Evolutionary conservation across 345 rosid species (phyloP), one percentile per base, ranked within the genome.

Genomic region (Hibiscus trionum): DNA sequence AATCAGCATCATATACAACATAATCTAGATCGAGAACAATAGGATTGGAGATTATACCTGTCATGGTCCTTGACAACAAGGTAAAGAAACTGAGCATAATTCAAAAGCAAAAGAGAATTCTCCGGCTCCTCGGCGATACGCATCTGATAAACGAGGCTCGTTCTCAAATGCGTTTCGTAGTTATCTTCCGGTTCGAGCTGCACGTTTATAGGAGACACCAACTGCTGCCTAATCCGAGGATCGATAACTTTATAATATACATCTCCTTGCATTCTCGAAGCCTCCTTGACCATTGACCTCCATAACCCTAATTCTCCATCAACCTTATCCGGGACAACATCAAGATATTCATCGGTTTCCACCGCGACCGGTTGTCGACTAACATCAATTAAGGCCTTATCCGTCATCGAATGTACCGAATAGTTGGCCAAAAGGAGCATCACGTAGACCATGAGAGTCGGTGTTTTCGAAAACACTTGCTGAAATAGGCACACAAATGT

Each of bases 71-170:
- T 84, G 72, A 77, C 59, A 14, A 88, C 87, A 5, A 81, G 80
- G 86, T 66, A 77, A 63, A 88, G 92, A 68, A 89, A 93, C 81
- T 80, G 92, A 3, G 92, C 98, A 69, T 89, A 93, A 78, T 91
- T 93, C 15, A 80, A 70, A 2, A 89, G 82, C 65, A 91, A 80
- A 56, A 91, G 84, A 49, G 84, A 76, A 72, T 84, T 86, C 52
- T 76, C 56, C 1, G 97, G 96, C 66, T 91, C 93, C 75, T 81
- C 83, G 4, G 86, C 84, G 33, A 88, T 26, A 46, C 78, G 63
- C 79, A 85, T 83, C 55, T 89, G 91, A 62, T 89, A 88, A 4
- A 84, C 31, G 39, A 88, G 81, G 76, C 82, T 84, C 9, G 88
- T 89, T 75, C 83, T 87, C 3, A 71, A 33, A 75, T 83, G 82